A percentile compares a stretch with the other conserved stretches of the same genome.
These are phyloP conservation scores for Chalciporus piperatus DNA, from an alignment of 768 basidiomycete species.

Conservation along the genomic window DNA sequence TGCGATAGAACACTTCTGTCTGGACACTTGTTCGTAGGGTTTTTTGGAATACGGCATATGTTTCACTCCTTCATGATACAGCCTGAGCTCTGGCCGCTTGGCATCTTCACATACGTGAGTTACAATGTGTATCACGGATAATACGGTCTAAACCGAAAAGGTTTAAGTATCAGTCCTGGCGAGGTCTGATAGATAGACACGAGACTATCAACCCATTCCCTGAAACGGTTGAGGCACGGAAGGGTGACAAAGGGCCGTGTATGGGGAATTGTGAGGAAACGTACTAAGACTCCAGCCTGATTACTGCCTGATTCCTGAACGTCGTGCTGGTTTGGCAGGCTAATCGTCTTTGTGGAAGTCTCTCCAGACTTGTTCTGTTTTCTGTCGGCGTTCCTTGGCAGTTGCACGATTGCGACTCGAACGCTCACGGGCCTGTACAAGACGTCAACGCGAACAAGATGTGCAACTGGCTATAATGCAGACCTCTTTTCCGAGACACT, in stretches of 20 bases:
- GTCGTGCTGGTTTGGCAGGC: not conserved
- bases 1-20: not conserved
- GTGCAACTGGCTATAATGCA: constrained; percentile 8
- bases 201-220: not conserved
- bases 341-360: constrained; percentile 55
- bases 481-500: constrained; percentile 73
- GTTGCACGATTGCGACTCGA: constrained; percentile 56
- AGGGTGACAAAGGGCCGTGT: not conserved
- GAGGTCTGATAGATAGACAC: constrained; percentile 8
- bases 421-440: constrained; percentile 54
- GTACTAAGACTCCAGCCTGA: not conserved
- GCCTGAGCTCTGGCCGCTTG: too few relatives aligned
- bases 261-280: not conserved
- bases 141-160: too few relatives aligned
- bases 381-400: constrained; percentile 55
- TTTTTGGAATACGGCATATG: too few relatives aligned
- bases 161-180: not conserved
- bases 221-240: not conserved
- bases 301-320: not conserved
- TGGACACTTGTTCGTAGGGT: not conserved
- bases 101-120: too few relatives aligned
- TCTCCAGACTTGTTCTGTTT: constrained; percentile 57
- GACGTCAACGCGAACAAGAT: constrained; percentile 2
- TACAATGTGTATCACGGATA: too few relatives aligned
- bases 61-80: too few relatives aligned